A percentile compares a stretch with the other conserved stretches of the same genome.
Conservation (phyloP, 169 alveolate genomes). For the Plasmodium adleri region DNA sequence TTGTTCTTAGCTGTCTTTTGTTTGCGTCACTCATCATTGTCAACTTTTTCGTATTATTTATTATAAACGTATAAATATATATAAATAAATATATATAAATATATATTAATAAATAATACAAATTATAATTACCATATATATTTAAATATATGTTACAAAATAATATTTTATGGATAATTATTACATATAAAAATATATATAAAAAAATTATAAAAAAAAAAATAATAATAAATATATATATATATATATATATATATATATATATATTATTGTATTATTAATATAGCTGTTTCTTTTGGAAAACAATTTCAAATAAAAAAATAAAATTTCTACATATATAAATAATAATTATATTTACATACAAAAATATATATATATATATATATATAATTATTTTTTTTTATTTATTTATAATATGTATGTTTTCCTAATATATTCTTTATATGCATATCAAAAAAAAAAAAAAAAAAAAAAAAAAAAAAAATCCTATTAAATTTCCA, state of each 20-base stretch:
- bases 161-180: not conserved
- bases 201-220: not conserved
- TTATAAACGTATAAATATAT: slow-evolving; percentile 6
- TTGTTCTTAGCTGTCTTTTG: slow-evolving; percentile 65
- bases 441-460: no score
- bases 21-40: slow-evolving; percentile 62
- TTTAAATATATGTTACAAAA: slow-evolving; percentile 2
- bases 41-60: not conserved
- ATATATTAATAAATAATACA: slow-evolving; percentile 10
- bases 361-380: no score
- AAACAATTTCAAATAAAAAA: no score
- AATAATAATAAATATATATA: not conserved
- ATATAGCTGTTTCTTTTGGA: no score
- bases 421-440: no score
- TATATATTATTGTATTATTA: not conserved
- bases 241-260: not conserved
- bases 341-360: no score
- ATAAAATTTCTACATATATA: no score
- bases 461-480: no score
- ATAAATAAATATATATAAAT: slow-evolving; percentile 6
- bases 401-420: no score
- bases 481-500: no score
- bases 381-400: no score
- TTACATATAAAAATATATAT: slow-evolving; percentile 1
- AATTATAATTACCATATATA: not conserved